Evolutionary conservation across 2,329 filamentous ascomycete species (phyloP).

Genomic region (Endocalyx cinctus): DNA sequence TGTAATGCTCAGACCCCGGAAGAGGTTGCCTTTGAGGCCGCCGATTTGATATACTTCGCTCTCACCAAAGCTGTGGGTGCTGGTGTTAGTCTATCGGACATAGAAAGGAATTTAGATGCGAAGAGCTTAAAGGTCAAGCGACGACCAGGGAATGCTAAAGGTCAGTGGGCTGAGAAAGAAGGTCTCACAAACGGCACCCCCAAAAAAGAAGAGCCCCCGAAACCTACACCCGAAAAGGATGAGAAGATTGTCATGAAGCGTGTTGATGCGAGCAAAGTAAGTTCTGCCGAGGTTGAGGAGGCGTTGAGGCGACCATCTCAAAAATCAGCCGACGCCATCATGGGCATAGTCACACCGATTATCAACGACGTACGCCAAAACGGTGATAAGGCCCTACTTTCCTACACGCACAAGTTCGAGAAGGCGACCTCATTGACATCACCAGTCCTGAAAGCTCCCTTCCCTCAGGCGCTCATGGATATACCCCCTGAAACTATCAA

Average conservation of each 20-base stretch:
- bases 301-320: constrained; percentile 87
- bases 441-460: constrained; percentile 85
- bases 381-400: constrained; percentile 82
- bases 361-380: constrained; percentile 79
- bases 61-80: constrained; percentile 82
- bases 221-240: constrained; percentile 32
- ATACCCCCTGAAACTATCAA: constrained; percentile 76
- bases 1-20: constrained; percentile 79
- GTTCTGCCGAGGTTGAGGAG: constrained; percentile 61
- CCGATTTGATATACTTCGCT: constrained; percentile 94
- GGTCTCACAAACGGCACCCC: constrained; percentile 49
- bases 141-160: constrained; percentile 89
- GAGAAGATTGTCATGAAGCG: constrained; percentile 77
- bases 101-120: constrained; percentile 86
- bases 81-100: constrained; percentile 80
- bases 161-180: constrained; percentile 82
- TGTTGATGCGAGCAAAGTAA: constrained; percentile 63
- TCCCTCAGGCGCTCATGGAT: constrained; percentile 80
- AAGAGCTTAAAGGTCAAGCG: constrained; percentile 96
- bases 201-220: constrained; percentile 29
- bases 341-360: constrained; percentile 86
- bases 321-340: constrained; percentile 88
- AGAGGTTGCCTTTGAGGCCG: constrained; percentile 89
- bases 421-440: constrained; percentile 88
- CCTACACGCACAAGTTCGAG: constrained; percentile 97